Percentiles rank a stretch among this genome's conserved stretches.
Evolutionary conservation across 768 basidiomycete genomes (phyloP).

Genomic region (Boletus eberwhitei): DNA sequence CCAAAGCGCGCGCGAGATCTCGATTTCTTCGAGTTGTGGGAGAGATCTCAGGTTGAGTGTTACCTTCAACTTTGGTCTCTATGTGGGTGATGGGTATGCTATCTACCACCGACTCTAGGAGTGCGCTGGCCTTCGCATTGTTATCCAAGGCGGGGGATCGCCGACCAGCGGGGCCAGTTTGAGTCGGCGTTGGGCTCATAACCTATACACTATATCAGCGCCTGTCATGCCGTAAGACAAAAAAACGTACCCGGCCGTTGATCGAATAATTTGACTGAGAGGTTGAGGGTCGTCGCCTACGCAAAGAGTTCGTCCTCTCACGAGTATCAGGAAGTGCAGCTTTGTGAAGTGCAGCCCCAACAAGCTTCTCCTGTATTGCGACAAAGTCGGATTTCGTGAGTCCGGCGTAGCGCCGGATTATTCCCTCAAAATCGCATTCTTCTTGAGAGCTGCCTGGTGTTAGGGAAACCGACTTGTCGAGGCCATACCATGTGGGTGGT

Average conservation of each 20-base stretch:
- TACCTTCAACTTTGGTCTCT: constrained; percentile 26
- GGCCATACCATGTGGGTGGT: constrained; percentile 63
- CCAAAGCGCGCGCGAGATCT: constrained; percentile 70
- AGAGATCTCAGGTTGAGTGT: constrained; percentile 37
- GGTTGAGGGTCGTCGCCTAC: constrained; percentile 73
- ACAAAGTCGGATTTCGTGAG: constrained; percentile 67
- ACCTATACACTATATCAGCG: constrained; percentile 38
- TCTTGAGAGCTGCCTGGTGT: constrained; percentile 51
- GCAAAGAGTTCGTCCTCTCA: constrained; percentile 65
- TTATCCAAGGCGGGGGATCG: constrained; percentile 43
- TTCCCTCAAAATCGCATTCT: constrained; percentile 60
- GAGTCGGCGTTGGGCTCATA: constrained; percentile 49
- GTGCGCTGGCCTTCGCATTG: constrained; percentile 56
- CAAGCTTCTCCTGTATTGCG: constrained; percentile 72
- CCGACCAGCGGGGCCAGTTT: constrained; percentile 30
- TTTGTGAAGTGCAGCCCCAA: constrained; percentile 59
- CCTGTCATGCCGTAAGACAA: background rate
- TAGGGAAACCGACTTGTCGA: constrained; percentile 49
- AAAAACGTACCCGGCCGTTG: constrained; percentile 43
- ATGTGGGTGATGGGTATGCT: constrained; percentile 44
- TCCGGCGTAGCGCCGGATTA: constrained; percentile 63
- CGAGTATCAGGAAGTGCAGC: constrained; percentile 53
- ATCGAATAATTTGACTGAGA: constrained; percentile 77
- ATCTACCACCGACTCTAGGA: constrained; percentile 60
- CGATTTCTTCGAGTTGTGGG: constrained; percentile 61